Percentiles rank a stretch among this genome's conserved stretches.
Evolutionary conservation across 2,329 filamentous ascomycete genomes (phyloP).

Genomic region (Cytospora piceicola): DNA sequence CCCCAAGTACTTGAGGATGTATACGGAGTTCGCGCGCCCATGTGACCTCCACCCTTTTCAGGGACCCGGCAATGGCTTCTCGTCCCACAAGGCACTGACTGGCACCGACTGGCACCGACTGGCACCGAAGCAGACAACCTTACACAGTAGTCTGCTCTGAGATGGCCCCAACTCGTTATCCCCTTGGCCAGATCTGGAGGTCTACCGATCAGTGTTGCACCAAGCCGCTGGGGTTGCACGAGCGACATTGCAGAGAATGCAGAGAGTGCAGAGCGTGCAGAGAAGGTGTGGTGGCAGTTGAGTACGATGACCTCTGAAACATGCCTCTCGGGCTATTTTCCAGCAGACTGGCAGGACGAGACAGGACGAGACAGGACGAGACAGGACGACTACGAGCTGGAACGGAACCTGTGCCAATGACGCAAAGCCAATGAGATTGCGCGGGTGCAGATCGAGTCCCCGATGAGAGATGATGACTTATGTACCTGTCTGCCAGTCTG

Average conservation of each 20-base stretch:
- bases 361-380: not conserved
- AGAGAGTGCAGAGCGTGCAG: not conserved
- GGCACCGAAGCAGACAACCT: conserved; percentile 1
- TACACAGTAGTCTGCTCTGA: not conserved
- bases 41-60: conserved; percentile 36
- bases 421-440: conserved; percentile 27
- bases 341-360: conserved; percentile 8
- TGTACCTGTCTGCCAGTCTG: no score
- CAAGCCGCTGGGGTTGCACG: conserved; percentile 9
- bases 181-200: not conserved
- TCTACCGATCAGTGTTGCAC: conserved; percentile 22
- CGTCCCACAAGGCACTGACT: conserved; percentile 33
- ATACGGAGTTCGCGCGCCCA: conserved; percentile 39
- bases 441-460: conserved; percentile 34
- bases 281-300: conserved; percentile 2
- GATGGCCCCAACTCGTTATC: not conserved
- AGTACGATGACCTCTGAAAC: conserved; percentile 36
- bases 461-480: no score
- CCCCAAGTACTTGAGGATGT: no score
- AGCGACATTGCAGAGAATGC: conserved; percentile 6
- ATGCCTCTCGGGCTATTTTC: conserved; percentile 34
- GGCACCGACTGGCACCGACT: not conserved
- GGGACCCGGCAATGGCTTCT: conserved; percentile 38
- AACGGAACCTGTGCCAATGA: conserved; percentile 34
- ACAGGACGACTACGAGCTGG: conserved; percentile 9